phyloP scores from a whole-genome alignment of 1,139 yeast species.

The Kodamaea anthophila region DNA sequence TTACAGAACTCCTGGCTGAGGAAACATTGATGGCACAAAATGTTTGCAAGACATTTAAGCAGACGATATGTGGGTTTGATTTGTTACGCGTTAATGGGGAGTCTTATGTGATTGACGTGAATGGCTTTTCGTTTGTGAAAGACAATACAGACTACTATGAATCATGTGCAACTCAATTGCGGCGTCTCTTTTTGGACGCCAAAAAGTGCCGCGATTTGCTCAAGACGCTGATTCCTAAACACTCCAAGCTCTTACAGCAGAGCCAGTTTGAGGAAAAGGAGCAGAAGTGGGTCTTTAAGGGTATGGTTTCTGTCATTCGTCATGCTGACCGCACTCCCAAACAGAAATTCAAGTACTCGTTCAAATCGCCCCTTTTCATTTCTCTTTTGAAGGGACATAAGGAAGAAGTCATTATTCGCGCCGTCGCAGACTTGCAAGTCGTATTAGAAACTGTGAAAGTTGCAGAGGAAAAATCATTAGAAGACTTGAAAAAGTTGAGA shows the following conservation, averaged over 20 bases:
- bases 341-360: conserved; percentile 94
- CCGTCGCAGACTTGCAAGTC: conserved; percentile 76
- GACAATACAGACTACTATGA: conserved; percentile 87
- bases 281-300: conserved; percentile 96
- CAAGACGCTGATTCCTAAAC: conserved; percentile 34
- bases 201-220: conserved; percentile 39
- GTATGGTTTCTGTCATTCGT: conserved; percentile 83
- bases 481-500: conserved; percentile 69
- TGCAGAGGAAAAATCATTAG: conserved; percentile 74
- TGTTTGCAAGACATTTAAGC: conserved; percentile 73
- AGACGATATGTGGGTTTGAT: conserved; percentile 98
- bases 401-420: conserved; percentile 92
- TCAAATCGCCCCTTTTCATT: conserved; percentile 79
- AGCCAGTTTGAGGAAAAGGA: conserved; percentile 66
- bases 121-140: conserved; percentile 96
- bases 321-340: conserved; percentile 99
- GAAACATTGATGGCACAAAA: conserved; percentile 77
- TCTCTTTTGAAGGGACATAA: conserved; percentile 88
- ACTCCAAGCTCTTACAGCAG: conserved; percentile 31
- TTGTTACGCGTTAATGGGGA: conserved; percentile 81
- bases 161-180: conserved; percentile 69
- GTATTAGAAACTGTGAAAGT: conserved; percentile 79
- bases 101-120: conserved; percentile 93
- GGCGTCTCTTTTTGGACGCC: conserved; percentile 64
- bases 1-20: conserved; percentile 68